These are phyloP conservation scores for Chaetomiaceae sp. DNA, from an alignment of 2,329 filamentous ascomycete genomes.

Conservation along the genomic window DNA sequence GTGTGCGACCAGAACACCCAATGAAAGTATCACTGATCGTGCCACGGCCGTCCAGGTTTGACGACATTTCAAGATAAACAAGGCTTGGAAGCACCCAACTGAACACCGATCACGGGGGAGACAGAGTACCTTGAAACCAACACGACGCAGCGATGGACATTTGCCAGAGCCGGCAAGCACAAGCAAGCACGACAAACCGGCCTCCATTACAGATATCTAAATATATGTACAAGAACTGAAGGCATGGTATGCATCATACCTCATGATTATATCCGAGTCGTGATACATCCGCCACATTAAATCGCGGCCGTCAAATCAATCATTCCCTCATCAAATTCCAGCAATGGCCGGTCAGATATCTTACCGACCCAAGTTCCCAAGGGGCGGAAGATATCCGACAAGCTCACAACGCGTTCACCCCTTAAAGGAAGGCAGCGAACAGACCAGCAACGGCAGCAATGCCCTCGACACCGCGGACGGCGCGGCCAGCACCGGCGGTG, in stretches of 20 bases:
- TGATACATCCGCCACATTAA: conserved; percentile 2
- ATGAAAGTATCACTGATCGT: too few species aligned
- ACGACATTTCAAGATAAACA: too few species aligned
- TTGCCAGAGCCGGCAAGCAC: background rate
- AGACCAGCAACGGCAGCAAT: conserved; percentile 20
- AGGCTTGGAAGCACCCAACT: too few species aligned
- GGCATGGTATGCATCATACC: background rate
- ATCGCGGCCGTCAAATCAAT: background rate
- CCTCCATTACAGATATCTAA: conserved; percentile 5
- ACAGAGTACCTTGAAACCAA: background rate
- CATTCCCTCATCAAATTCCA: background rate
- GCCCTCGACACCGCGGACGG: conserved; percentile 15
- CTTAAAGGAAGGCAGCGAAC: conserved; percentile 23
- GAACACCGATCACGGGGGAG: too few species aligned
- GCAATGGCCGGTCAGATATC: background rate
- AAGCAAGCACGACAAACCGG: conserved; percentile 3
- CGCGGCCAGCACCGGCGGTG: conserved; percentile 23
- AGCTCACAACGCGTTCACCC: background rate
- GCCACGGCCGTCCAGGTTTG: too few species aligned
- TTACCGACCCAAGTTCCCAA: conserved; percentile 1
- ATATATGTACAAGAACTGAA: conserved; percentile 10
- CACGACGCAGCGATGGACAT: background rate
- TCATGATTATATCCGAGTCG: background rate
- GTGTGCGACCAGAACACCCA: too few species aligned
- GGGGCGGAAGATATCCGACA: background rate